Percentiles rank a stretch among this genome's conserved stretches.
Evolutionary conservation across 495 filamentous ascomycete species (phyloP).

Genomic region (Penicillium tannophilum): DNA sequence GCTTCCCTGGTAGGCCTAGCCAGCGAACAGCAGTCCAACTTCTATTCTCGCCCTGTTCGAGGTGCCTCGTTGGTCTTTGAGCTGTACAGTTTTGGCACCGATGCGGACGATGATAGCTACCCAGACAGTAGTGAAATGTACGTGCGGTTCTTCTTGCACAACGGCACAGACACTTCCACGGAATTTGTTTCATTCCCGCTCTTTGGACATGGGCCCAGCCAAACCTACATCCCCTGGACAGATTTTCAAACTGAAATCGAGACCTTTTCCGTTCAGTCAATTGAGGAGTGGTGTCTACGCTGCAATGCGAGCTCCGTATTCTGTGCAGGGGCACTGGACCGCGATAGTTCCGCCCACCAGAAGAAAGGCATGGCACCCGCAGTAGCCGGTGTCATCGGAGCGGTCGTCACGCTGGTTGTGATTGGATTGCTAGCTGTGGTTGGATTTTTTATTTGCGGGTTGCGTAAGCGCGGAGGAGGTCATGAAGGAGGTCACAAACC

Average conservation of each 20-base stretch:
- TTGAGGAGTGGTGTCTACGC: slow-evolving; percentile 65
- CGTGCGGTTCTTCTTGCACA: slow-evolving; percentile 77
- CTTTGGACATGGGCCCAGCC: slow-evolving; percentile 58
- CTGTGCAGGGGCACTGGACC: slow-evolving; percentile 51
- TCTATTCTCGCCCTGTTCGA: slow-evolving; percentile 69
- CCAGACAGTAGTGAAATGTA: slow-evolving; percentile 59
- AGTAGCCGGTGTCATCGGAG: slow-evolving; percentile 60
- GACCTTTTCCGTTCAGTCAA: slow-evolving; percentile 60
- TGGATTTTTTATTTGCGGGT: slow-evolving; percentile 46
- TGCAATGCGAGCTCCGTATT: slow-evolving; percentile 65
- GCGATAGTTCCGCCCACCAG: slow-evolving; percentile 1
- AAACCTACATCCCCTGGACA: slow-evolving; percentile 57
- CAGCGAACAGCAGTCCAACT: slow-evolving; percentile 52
- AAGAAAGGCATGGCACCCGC: slow-evolving; percentile 31
- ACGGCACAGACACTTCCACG: slow-evolving; percentile 62
- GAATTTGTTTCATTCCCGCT: slow-evolving; percentile 62
- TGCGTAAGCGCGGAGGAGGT: slow-evolving; percentile 29
- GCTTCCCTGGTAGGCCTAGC: slow-evolving; percentile 69
- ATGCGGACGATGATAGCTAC: slow-evolving; percentile 42
- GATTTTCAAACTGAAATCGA: slow-evolving; percentile 64
- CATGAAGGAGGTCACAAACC: slow-evolving; percentile 21
- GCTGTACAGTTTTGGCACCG: slow-evolving; percentile 62
- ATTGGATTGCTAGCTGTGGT: slow-evolving; percentile 27
- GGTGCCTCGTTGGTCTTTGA: slow-evolving; percentile 74
- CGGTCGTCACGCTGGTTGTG: slow-evolving; percentile 43